phyloP scores from a whole-genome alignment of 176 grass and related monocot species.

The Alopecurus myosuroides region DNA sequence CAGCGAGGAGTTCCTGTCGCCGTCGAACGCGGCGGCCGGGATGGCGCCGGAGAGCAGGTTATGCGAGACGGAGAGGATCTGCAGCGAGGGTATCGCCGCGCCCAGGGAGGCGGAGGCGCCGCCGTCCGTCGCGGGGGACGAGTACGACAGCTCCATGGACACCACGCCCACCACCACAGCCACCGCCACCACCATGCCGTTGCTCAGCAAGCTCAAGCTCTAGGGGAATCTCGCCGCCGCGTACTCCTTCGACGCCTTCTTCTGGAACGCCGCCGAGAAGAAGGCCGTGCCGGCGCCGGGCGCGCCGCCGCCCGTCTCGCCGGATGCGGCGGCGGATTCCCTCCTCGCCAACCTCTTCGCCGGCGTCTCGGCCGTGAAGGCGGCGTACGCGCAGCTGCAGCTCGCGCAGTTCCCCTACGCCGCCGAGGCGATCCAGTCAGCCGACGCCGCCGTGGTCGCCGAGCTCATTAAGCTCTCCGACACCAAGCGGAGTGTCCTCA shows the following conservation, averaged over 20 bases:
- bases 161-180: not conserved
- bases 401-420: too few relatives aligned
- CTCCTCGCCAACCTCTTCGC: constrained; percentile 71
- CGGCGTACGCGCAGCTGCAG: too few relatives aligned
- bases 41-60: constrained; percentile 80
- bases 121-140: not conserved
- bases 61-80: constrained; percentile 70
- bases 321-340: constrained; percentile 35
- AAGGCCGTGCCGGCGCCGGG: not conserved
- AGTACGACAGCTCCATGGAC: constrained; percentile 24
- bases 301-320: not conserved
- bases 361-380: constrained; percentile 77
- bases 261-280: too few relatives aligned
- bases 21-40: constrained; percentile 50
- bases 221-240: too few relatives aligned
- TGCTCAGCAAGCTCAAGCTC: constrained; percentile 66
- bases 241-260: too few relatives aligned
- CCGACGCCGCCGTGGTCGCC: too few relatives aligned
- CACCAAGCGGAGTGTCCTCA: too few relatives aligned
- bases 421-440: too few relatives aligned
- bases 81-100: constrained; percentile 26
- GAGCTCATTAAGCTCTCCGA: too few relatives aligned
- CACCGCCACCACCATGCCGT: not conserved
- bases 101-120: too few relatives aligned
- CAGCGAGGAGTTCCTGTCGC: constrained; percentile 52